Evolutionary conservation across 192 early-diverging fungal genomes (phyloP).

Genomic region (Chytriomyces sp.): DNA sequence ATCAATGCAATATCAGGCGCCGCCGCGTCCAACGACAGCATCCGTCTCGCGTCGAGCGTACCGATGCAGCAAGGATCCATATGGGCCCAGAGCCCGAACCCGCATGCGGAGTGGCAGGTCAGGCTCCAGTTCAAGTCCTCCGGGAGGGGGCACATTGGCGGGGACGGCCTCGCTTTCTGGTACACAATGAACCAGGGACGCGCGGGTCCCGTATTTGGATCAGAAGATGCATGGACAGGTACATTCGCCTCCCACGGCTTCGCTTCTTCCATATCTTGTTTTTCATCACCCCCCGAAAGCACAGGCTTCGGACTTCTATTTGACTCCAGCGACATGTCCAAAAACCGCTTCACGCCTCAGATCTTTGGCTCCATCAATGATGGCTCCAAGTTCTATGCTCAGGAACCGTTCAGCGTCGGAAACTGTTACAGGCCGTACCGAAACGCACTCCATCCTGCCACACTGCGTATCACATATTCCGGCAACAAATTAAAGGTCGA

Average conservation of each 20-base stretch:
- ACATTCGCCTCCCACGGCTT: neutral
- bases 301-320: neutral
- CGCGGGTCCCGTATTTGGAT: slow-evolving; percentile 66
- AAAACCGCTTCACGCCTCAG: slow-evolving; percentile 48
- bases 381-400: slow-evolving; percentile 61
- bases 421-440: slow-evolving; percentile 6
- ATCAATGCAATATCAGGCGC: slow-evolving; percentile 14
- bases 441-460: slow-evolving; percentile 56
- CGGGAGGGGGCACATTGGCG: slow-evolving; percentile 32
- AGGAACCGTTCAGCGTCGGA: neutral
- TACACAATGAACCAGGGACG: slow-evolving; percentile 58
- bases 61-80: slow-evolving; percentile 55
- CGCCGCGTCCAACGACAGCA: slow-evolving; percentile 19
- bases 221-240: slow-evolving; percentile 63
- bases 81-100: slow-evolving; percentile 62
- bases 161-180: slow-evolving; percentile 84
- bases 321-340: neutral
- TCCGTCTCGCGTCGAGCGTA: slow-evolving; percentile 61
- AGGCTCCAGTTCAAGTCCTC: slow-evolving; percentile 57
- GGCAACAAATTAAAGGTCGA: slow-evolving; percentile 49
- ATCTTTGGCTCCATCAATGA: slow-evolving; percentile 67
- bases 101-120: slow-evolving; percentile 72
- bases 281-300: neutral
- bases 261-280: too few species aligned
- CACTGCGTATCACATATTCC: slow-evolving; percentile 60